phyloP scores from a whole-genome alignment of 495 filamentous ascomycete genomes.

The Tuber melanosporum region DNA sequence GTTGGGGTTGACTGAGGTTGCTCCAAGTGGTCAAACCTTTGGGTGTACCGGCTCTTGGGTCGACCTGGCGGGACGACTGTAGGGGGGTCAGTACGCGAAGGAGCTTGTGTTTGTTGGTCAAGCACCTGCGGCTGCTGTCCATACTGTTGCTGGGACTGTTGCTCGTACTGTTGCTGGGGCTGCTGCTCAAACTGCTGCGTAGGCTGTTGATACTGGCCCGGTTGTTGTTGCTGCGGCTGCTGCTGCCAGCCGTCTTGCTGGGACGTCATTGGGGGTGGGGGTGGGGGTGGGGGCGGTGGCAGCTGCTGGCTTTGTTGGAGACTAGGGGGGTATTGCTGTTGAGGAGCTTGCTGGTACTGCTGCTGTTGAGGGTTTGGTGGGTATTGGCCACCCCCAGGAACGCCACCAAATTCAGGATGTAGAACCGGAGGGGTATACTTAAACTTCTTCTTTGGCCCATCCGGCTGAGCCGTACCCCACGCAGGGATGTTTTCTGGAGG shows the following conservation, averaged over 20 bases:
- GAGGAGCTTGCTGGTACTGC: constrained; percentile 22
- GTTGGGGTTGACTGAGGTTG: constrained; percentile 16
- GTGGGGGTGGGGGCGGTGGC: constrained; percentile 3
- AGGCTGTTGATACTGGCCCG: constrained; percentile 14
- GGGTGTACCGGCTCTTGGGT: not conserved
- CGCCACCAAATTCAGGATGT: constrained; percentile 20
- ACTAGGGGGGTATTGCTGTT: constrained; percentile 16
- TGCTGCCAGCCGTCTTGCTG: constrained; percentile 23
- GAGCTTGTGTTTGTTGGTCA: not conserved
- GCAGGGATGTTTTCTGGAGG: constrained; percentile 13
- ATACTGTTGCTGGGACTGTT: not conserved
- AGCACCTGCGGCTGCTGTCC: not conserved
- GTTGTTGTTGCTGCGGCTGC: constrained; percentile 10
- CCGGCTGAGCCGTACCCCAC: constrained; percentile 15
- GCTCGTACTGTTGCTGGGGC: constrained; percentile 16
- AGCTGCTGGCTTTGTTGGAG: constrained; percentile 26
- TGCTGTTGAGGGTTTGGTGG: constrained; percentile 8
- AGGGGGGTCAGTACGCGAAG: not conserved
- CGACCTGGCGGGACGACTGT: not conserved
- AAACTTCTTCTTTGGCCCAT: constrained; percentile 25
- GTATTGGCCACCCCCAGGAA: constrained; percentile 14
- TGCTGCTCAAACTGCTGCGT: constrained; percentile 17
- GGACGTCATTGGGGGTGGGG: not conserved
- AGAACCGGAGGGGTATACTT: constrained; percentile 28
- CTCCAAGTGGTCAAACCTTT: constrained; percentile 13